Base-by-base conservation (phyloP, 257 asterid genomes). In the Euphrasia confusa region DNA sequence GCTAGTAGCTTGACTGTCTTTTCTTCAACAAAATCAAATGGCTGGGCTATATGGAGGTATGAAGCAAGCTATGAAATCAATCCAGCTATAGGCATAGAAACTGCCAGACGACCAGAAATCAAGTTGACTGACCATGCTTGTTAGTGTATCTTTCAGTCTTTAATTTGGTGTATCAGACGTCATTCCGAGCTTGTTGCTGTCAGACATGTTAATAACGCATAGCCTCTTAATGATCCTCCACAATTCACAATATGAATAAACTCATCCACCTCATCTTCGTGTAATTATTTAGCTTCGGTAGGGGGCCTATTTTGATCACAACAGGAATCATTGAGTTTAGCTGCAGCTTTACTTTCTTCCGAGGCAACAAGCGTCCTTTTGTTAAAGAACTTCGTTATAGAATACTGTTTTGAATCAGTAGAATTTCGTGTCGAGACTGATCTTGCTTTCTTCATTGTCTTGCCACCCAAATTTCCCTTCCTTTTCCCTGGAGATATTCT, bases 1-100 rank as follows among this genome's bases (percentile, higher is more conserved):
- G 84, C 95, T 79, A 78, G 83, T 68, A 84, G 79, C 86, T 80
- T 91, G 71, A 94, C 95, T 79, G 77, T 86, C 75, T 91, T 95
- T 6, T 35, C 42, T 37, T 37, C 42, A 55, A 86, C 93, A 72
- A 83, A 78, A 64, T 83, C 89, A 81, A 91, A 91, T 71, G 93
- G 80, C 44, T 84, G 93, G 33, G 89, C 84, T 67, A 91, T 77
- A 74, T 88, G 98, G 62, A 86, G 65, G 71, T 84, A 91, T 54
- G 98, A 96, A 50, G 95, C 92, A 30, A 78, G 88, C 79, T 85
- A 79, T 61, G 12, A 37, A 37, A 37, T 10, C 42, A 37, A 33
- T 33, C 10, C 78, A 73, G 72, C 66, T 63, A 64, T 68, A 24
- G 50, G 58, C 33, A 58, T 61, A 45, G 21, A 63, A 33, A 27